Evolutionary conservation across 139 green algal genomes (phyloP), one percentile per base, ranked within the genome.

Genomic region (Coccomyxa sp.): DNA sequence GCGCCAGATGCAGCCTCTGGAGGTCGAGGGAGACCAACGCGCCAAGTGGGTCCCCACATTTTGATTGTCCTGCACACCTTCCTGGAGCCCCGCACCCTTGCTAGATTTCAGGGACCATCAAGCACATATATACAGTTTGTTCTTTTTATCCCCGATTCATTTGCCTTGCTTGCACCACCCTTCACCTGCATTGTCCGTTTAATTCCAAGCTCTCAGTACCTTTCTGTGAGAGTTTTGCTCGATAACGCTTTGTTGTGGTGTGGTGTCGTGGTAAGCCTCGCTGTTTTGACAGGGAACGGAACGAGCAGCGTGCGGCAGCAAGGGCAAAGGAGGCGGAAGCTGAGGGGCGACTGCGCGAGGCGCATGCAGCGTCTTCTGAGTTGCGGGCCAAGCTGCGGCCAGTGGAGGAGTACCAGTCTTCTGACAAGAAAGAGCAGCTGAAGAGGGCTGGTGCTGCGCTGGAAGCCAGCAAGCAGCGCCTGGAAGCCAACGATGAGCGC

Each of bases 341-440:
- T 27, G 90, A 93, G 80, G 58, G 12, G 0, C 67, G 58, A 59
- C 84, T 89, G 80, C 83, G 82, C 12, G 60, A 82, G 80, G 76
- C 92, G 80, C 83, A 92, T 66, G 78, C 83, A 1, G 59, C 83
- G 67, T 77, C 68, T 27, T 82, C 78, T 12, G 79, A 90, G 84
- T 71, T 93, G 58, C 60, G 27, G 10, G 76, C 74, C 67, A 87
- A 89, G 81, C 76, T 85, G 60, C 80, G 85, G 17, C 80, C 83
- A 27, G 38, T 91, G 25, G 82, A 87, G 23, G 86, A 85, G 32
- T 92, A 87, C 38, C 16, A 71, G 23, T 21, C 68, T 15, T 38
- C 78, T 75, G 82, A 79, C 84, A 85, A 83, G 79, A 85, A 74
- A 58, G 81, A 81, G 30, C n/a, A 82, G 27, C 82, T 92, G 79